Evolutionary conservation across 768 basidiomycete genomes (phyloP).

Genomic region (Cystobasidium tubakii): DNA sequence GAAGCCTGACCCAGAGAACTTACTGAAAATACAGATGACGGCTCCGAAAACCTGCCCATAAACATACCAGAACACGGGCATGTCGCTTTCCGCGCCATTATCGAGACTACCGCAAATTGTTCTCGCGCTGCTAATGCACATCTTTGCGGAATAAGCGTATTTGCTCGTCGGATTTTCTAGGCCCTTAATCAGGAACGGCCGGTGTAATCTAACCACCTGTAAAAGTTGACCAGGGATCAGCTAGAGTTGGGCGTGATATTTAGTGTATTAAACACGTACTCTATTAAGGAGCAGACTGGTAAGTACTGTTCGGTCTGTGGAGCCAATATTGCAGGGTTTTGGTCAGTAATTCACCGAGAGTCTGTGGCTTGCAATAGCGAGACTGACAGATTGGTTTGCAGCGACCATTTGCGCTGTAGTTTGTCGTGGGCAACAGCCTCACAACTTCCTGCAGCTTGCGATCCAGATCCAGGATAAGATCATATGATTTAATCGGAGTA

Average conservation of each 20-base stretch:
- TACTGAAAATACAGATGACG: constrained; percentile 16
- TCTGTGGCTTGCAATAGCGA: neutral
- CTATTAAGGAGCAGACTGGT: neutral
- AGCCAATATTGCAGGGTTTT: neutral
- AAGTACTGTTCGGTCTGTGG: neutral
- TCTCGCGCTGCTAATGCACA: neutral
- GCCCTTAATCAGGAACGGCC: constrained; percentile 2
- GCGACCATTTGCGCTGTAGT: neutral
- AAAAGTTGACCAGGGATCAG: neutral
- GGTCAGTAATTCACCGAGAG: neutral
- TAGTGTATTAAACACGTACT: neutral
- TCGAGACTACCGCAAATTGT: neutral
- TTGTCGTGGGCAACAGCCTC: neutral
- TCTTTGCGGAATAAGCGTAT: neutral
- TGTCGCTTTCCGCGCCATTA: constrained; percentile 5
- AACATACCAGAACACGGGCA: neutral
- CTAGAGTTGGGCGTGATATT: neutral
- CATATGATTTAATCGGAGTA: neutral
- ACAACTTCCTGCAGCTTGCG: neutral
- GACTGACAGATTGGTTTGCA: constrained; percentile 12
- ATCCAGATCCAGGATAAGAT: neutral
- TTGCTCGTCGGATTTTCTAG: constrained; percentile 2
- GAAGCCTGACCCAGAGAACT: neutral
- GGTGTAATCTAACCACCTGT: neutral
- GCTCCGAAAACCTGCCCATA: constrained; percentile 5